A percentile compares a stretch with the other conserved stretches of the same genome.
phyloP scores from a whole-genome alignment of 768 basidiomycete genomes.

The Lyophyllum shimeji region DNA sequence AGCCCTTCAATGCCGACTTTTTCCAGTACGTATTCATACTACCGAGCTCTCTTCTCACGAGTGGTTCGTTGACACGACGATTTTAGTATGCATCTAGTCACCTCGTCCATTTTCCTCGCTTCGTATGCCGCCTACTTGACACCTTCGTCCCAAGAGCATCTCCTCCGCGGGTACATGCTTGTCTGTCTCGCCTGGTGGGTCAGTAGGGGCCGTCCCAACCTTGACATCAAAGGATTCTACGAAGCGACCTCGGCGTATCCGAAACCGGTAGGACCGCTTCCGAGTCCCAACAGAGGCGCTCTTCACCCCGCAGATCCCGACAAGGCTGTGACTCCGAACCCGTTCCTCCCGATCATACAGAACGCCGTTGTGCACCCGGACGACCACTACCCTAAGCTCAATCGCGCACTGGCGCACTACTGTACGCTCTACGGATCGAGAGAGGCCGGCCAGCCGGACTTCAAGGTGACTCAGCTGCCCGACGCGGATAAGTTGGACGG shows the following conservation, averaged over 20 bases:
- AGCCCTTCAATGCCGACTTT: slow-evolving; percentile 23
- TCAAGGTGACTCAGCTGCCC: slow-evolving; percentile 32
- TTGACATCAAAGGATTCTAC: slow-evolving; percentile 53
- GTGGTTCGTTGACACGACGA: not conserved
- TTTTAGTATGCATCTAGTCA: slow-evolving; percentile 66
- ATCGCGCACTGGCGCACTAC: slow-evolving; percentile 37
- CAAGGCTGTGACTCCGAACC: slow-evolving; percentile 43
- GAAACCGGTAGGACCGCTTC: slow-evolving; percentile 19
- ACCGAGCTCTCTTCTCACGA: too few species aligned
- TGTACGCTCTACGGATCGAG: slow-evolving; percentile 25
- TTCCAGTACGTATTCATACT: slow-evolving; percentile 16
- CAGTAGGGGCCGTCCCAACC: slow-evolving; percentile 50
- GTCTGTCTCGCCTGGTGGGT: slow-evolving; percentile 55
- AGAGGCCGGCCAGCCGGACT: slow-evolving; percentile 23
- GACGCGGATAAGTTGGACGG: slow-evolving; percentile 54
- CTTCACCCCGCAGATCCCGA: slow-evolving; percentile 28
- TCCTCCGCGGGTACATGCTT: slow-evolving; percentile 61
- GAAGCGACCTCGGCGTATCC: slow-evolving; percentile 21
- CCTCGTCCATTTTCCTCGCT: slow-evolving; percentile 61
- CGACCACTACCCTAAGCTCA: slow-evolving; percentile 44
- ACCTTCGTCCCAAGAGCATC: slow-evolving; percentile 44
- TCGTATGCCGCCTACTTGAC: slow-evolving; percentile 42
- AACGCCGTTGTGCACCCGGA: slow-evolving; percentile 57
- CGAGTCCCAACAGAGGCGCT: slow-evolving; percentile 23
- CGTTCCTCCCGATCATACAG: slow-evolving; percentile 60